A percentile compares a stretch with the other conserved stretches of the same genome.
Conservation (phyloP, 352 stramenopile species). For the Thalassiosira sp. region DNA sequence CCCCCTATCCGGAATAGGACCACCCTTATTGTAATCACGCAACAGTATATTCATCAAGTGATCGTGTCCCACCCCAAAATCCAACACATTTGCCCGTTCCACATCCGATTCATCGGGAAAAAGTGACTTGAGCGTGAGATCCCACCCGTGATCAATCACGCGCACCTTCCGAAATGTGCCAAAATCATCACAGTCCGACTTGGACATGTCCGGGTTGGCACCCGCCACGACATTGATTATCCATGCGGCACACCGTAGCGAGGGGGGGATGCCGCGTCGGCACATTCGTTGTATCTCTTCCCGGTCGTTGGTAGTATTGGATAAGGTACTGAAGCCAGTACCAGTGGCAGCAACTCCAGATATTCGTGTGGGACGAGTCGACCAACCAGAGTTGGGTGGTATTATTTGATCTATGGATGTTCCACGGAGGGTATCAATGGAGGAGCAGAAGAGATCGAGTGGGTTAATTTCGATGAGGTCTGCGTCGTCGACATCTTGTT, state of each 20-base stretch:
- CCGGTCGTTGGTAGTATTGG: conserved; percentile 1
- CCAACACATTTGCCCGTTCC: conserved; percentile 35
- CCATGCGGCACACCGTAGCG: conserved; percentile 28
- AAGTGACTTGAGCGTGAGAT: conserved; percentile 40
- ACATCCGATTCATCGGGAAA: conserved; percentile 42
- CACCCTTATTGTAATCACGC: conserved; percentile 20
- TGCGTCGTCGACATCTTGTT: too few species aligned
- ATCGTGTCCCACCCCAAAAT: conserved; percentile 49
- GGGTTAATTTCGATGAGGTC: conserved; percentile 29
- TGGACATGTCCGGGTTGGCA: conserved; percentile 20
- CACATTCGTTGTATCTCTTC: conserved; percentile 34
- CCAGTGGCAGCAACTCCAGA: conserved; percentile 1
- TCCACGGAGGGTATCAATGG: conserved; percentile 29
- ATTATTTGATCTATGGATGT: conserved; percentile 30
- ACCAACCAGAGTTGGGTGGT: conserved; percentile 26
- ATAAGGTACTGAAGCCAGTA: too few species aligned
- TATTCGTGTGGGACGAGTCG: conserved; percentile 6
- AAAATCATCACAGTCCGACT: conserved; percentile 35
- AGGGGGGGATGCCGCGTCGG: conserved; percentile 37
- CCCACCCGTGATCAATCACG: conserved; percentile 46
- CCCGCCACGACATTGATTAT: conserved; percentile 47
- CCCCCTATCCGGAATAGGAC: conserved; percentile 29
- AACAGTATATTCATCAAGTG: conserved; percentile 47
- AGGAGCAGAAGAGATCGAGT: conserved; percentile 40
- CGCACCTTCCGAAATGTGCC: conserved; percentile 43